These are phyloP conservation scores for Diaporthe ilicicola DNA, from an alignment of 2,329 filamentous ascomycete species.

Conservation along the genomic window DNA sequence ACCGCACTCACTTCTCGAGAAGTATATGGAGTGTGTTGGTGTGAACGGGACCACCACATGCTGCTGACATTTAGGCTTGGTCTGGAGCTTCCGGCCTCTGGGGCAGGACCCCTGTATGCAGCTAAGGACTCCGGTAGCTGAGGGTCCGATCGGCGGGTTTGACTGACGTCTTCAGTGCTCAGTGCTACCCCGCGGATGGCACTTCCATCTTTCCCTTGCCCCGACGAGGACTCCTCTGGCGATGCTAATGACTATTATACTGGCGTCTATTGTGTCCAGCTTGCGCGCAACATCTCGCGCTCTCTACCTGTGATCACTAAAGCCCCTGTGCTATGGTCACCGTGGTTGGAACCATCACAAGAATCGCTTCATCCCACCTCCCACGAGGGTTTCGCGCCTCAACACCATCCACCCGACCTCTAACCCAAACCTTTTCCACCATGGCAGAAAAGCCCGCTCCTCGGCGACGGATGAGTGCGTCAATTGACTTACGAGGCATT, in stretches of 20 bases:
- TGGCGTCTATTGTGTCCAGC: not conserved
- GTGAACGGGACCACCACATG: not conserved
- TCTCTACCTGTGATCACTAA: too few relatives aligned
- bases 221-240: not conserved
- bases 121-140: conserved; percentile 2
- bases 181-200: conserved; percentile 20
- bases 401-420: not conserved
- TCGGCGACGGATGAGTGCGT: conserved; percentile 31
- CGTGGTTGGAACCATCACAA: not conserved
- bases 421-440: not conserved
- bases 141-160: conserved; percentile 17
- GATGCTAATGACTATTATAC: not conserved
- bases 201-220: not conserved
- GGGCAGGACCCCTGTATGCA: not conserved
- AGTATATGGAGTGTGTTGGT: too few relatives aligned
- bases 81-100: not conserved
- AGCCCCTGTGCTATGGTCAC: not conserved
- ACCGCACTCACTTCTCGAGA: too few relatives aligned
- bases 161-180: conserved; percentile 8
- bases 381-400: not conserved
- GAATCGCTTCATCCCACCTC: not conserved
- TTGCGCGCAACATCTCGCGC: not conserved
- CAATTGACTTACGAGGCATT: accelerated
- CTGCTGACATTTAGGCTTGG: not conserved
- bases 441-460: conserved; percentile 29